Evolutionary conservation across 2,329 filamentous ascomycete species (phyloP).

Genomic region (Talaromyces sp.): DNA sequence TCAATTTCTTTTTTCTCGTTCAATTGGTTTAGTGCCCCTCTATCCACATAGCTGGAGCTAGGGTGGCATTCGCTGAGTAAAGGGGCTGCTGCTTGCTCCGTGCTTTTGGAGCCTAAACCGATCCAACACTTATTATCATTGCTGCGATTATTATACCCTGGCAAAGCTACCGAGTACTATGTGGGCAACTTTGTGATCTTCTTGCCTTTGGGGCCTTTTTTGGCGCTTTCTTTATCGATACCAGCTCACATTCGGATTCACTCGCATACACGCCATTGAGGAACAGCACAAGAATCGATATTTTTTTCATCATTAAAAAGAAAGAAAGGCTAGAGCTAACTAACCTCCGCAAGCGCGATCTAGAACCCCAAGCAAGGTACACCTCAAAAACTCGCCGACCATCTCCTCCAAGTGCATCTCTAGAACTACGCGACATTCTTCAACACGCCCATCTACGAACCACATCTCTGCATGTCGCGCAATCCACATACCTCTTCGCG

Average conservation of each 20-base stretch:
- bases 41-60: not conserved
- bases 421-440: conserved; percentile 8
- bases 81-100: not conserved
- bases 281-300: not conserved
- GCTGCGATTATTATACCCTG: not conserved
- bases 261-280: not conserved
- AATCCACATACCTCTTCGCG: not conserved
- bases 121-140: not conserved
- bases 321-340: not conserved
- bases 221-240: not conserved
- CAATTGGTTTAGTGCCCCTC: not conserved
- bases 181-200: not conserved
- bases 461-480: conserved; percentile 11
- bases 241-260: not conserved
- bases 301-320: not conserved
- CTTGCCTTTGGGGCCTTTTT: not conserved
- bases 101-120: not conserved
- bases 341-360: not conserved
- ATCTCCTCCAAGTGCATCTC: not conserved
- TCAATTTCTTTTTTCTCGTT: not conserved
- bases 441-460: conserved; percentile 1
- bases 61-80: not conserved
- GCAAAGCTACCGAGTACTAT: not conserved
- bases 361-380: not conserved
- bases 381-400: not conserved